Base-by-base conservation (phyloP, 1,139 yeast genomes). In the Yamadazyma aaseri region DNA sequence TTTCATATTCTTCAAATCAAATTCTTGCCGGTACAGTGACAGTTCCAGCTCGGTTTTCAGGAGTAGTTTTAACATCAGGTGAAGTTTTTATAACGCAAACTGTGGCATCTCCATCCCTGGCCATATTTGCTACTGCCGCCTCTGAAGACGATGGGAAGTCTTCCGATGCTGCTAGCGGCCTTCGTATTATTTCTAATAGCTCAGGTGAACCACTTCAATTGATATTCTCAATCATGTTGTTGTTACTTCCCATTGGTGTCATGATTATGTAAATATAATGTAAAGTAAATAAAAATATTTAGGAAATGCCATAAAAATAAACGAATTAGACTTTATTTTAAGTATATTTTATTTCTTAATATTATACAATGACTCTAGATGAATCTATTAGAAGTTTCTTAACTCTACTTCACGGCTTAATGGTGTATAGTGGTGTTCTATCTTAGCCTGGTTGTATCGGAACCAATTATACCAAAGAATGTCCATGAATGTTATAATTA, bases 381-480 rank as follows among this genome's bases (percentile, higher is more conserved):
- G 13, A 15, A 10, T 12, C 32, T 37, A 41, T 17, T 14, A 28
- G 26, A 44, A 32, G 23, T 43, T 41, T 22, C 49, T 33, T 38
- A 45, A 16, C 26, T 44, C 47, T 11, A 42, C 17, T 12, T 33
- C 33, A 16, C 33, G 33, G 3, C 15, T n/a, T n/a, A 41, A 9
- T 2, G 42, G 37, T 9, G 26, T 22, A 24, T 46, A 41, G 14
- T 37, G 41, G n/a, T 20, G 23, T 12, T 6, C 6, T n/a, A n/a
- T n/a, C 13, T 5, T 47, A 26, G 56, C 50, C 37, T 66, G 65
- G 14, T 42, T 45, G 42, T 54, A 62, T 43, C 92, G 65, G 54
- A 76, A 80, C 47, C 71, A 71, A 54, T 90, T 90, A 59, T 92
- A 92, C 78, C 92, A 85, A 16, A 76, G 60, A 24, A 92, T 87